Percentiles rank a stretch among this genome's conserved stretches.
Conservation (phyloP, 2,329 filamentous ascomycete species). For the Paecilomyces sp. region DNA sequence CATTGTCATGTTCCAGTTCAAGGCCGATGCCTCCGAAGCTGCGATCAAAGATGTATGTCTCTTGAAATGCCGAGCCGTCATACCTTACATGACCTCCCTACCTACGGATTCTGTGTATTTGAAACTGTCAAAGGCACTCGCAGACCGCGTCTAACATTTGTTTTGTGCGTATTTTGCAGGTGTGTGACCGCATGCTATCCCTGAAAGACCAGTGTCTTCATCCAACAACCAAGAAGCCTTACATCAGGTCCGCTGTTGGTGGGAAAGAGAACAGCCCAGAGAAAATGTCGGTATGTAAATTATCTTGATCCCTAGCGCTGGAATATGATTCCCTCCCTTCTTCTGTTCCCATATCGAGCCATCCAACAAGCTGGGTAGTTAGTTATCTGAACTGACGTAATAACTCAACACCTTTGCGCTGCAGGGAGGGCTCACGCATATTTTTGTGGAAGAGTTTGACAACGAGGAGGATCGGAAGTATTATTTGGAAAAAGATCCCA, state of each 20-base stretch:
- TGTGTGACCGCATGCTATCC: slow-evolving; percentile 46
- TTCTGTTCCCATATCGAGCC: neutral
- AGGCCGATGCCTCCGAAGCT: neutral
- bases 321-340: neutral
- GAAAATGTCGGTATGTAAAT: slow-evolving; percentile 43
- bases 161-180: slow-evolving; percentile 25
- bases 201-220: slow-evolving; percentile 50
- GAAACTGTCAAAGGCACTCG: neutral
- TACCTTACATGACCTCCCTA: too few relatives aligned
- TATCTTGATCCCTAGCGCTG: neutral
- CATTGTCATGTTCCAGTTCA: neutral
- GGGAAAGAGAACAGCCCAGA: slow-evolving; percentile 54
- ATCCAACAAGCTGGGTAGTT: neutral
- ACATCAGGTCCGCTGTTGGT: slow-evolving; percentile 49
- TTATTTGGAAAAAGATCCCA: slow-evolving; percentile 55
- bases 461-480: slow-evolving; percentile 55
- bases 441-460: slow-evolving; percentile 57
- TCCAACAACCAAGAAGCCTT: slow-evolving; percentile 46
- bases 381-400: neutral
- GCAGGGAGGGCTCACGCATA: slow-evolving; percentile 54
- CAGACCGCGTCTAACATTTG: neutral
- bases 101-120: neutral
- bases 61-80: too few relatives aligned
- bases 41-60: neutral
- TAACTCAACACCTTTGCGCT: neutral